Percentiles rank a stretch among this genome's conserved stretches.
These are phyloP conservation scores for Termitomyces sp. DNA, from an alignment of 768 basidiomycete species.

Conservation along the genomic window DNA sequence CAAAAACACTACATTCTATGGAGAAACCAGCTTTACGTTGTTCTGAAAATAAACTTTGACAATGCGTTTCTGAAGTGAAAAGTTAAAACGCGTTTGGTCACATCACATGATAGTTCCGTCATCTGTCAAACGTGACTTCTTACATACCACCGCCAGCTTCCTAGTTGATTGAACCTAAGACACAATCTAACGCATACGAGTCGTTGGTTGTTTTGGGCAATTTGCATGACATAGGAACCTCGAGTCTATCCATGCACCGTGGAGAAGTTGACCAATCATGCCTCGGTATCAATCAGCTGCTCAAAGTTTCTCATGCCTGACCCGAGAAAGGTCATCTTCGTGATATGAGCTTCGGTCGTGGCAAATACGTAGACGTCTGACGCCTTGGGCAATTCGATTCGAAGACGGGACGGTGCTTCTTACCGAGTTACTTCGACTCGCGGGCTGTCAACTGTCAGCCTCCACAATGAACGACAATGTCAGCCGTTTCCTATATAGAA, in stretches of 20 bases:
- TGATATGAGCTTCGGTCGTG: neutral
- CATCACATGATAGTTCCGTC: conserved; percentile 4
- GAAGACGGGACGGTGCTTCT: neutral
- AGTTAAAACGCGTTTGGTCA: conserved; percentile 1
- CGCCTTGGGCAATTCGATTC: neutral
- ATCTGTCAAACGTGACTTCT: too few relatives aligned
- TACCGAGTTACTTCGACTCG: neutral
- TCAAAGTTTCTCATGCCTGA: neutral
- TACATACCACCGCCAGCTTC: too few relatives aligned
- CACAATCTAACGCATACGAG: too few relatives aligned
- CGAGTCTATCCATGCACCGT: neutral
- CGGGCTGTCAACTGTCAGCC: neutral
- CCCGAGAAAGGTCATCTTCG: neutral
- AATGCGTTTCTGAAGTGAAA: too few relatives aligned
- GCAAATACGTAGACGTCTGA: neutral
- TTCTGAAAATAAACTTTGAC: too few relatives aligned
- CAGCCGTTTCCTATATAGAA: conserved; percentile 3
- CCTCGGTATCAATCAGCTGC: neutral
- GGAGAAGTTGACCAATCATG: neutral
- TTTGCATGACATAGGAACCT: too few relatives aligned
- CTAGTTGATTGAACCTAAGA: too few relatives aligned
- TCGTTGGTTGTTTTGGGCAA: neutral
- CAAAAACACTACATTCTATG: too few relatives aligned
- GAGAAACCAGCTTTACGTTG: too few relatives aligned
- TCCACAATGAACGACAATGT: neutral